phyloP scores from a whole-genome alignment of 2,329 filamentous ascomycete genomes.

The Berkeleyomyces rouxiae region DNA sequence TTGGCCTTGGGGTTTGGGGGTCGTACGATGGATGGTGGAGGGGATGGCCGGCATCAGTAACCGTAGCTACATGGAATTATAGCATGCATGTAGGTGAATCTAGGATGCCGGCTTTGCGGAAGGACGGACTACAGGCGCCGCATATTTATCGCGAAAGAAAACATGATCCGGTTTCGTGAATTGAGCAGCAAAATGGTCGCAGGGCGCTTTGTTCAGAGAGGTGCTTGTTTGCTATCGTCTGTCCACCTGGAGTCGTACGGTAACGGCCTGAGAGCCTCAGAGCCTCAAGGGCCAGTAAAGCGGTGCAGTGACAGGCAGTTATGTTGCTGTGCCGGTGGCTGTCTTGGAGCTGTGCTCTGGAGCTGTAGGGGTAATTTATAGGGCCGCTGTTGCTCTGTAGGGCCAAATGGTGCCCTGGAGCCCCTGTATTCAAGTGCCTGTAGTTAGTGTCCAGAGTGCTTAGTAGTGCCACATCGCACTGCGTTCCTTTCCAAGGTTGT shows the following conservation, averaged over 20 bases:
- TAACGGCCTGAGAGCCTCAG: not conserved
- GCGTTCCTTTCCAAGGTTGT: slow-evolving; percentile 8
- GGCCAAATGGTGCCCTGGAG: not conserved
- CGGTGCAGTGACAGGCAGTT: not conserved
- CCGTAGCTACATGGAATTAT: too few species aligned
- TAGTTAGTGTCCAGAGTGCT: too few species aligned
- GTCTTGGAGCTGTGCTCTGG: too few species aligned
- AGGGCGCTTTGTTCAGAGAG: not conserved
- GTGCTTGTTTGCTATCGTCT: not conserved
- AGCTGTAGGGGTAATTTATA: too few species aligned
- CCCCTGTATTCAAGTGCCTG: too few species aligned
- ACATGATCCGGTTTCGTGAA: not conserved
- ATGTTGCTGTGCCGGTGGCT: too few species aligned
- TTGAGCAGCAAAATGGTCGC: not conserved
- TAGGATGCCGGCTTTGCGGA: not conserved
- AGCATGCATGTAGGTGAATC: too few species aligned
- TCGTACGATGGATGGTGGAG: too few species aligned
- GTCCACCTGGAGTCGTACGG: too few species aligned
- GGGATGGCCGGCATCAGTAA: too few species aligned
- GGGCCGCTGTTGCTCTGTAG: too few species aligned
- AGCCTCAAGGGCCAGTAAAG: not conserved
- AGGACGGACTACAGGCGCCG: not conserved
- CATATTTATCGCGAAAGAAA: not conserved
- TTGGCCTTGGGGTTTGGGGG: too few species aligned
- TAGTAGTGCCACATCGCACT: not conserved